Evolutionary conservation across 1,284 basidiomycete genomes (phyloP).

Genomic region (Dichomitus squalens): DNA sequence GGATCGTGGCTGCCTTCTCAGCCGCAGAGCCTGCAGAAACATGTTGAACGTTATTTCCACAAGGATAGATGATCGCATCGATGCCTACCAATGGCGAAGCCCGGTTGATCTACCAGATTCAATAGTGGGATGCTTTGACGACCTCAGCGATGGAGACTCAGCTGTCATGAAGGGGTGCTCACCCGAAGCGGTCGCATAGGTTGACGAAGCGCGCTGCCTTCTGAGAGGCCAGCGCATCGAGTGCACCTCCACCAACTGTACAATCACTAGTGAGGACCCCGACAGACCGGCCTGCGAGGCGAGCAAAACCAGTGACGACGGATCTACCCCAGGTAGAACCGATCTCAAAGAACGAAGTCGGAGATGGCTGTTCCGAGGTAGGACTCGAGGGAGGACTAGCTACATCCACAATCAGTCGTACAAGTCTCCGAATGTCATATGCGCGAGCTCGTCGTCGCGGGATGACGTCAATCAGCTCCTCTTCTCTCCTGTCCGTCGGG

Average conservation of each 20-base stretch:
- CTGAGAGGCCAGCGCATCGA: constrained; percentile 44
- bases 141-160: not conserved
- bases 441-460: constrained; percentile 39
- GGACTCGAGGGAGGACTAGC: not conserved
- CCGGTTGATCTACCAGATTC: constrained; percentile 44
- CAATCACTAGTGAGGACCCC: constrained; percentile 46
- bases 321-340: constrained; percentile 41
- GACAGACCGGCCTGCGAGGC: constrained; percentile 38
- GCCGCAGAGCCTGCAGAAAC: constrained; percentile 36
- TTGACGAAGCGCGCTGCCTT: constrained; percentile 42
- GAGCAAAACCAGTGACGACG: constrained; percentile 43
- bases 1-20: constrained; percentile 43
- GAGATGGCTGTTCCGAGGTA: constrained; percentile 1
- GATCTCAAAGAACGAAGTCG: constrained; percentile 43
- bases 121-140: constrained; percentile 36
- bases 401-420: constrained; percentile 39
- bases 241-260: constrained; percentile 42
- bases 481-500: constrained; percentile 34
- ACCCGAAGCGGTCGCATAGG: constrained; percentile 43
- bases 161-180: not conserved
- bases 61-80: no score
- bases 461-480: constrained; percentile 41
- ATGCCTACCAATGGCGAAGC: constrained; percentile 34
- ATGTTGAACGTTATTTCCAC: not conserved
- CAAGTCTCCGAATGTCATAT: constrained; percentile 41